phyloP scores from a whole-genome alignment of 495 filamentous ascomycete genomes.

The Penicillium atrosanguineum region DNA sequence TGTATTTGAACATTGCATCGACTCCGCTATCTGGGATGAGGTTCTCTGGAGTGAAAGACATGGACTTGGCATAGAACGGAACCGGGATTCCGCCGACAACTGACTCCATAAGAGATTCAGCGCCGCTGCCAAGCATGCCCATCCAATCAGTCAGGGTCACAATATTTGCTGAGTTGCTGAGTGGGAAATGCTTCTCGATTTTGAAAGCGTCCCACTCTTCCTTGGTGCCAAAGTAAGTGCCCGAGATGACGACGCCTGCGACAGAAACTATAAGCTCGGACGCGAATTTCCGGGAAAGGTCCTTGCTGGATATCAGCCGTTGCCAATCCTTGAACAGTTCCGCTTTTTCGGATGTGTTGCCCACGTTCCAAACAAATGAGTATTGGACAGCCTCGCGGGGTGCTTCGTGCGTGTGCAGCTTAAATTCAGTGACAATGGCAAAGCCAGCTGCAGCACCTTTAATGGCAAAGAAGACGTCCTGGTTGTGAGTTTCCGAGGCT shows the following conservation, averaged over 20 bases:
- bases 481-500: constrained; percentile 34
- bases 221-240: constrained; percentile 40
- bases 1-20: constrained; percentile 38
- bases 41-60: constrained; percentile 49
- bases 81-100: constrained; percentile 32
- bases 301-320: constrained; percentile 31
- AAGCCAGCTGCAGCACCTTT: constrained; percentile 46
- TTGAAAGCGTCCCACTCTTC: constrained; percentile 38
- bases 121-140: constrained; percentile 46
- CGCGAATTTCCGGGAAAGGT: constrained; percentile 52
- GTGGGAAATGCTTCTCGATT: constrained; percentile 31
- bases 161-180: constrained; percentile 24
- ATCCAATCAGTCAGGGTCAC: constrained; percentile 56
- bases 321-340: constrained; percentile 42
- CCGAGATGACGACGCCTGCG: constrained; percentile 30
- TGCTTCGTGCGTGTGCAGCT: constrained; percentile 37
- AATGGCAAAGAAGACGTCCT: constrained; percentile 53
- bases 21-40: constrained; percentile 34
- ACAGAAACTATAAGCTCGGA: constrained; percentile 31
- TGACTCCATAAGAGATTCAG: constrained; percentile 38
- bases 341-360: constrained; percentile 22
- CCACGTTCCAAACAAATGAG: constrained; percentile 37
- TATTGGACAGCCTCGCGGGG: constrained; percentile 38
- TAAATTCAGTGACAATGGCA: constrained; percentile 49
- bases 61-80: constrained; percentile 45